phyloP scores from a whole-genome alignment of 768 basidiomycete species.

The Pleurotus pulmonarius region DNA sequence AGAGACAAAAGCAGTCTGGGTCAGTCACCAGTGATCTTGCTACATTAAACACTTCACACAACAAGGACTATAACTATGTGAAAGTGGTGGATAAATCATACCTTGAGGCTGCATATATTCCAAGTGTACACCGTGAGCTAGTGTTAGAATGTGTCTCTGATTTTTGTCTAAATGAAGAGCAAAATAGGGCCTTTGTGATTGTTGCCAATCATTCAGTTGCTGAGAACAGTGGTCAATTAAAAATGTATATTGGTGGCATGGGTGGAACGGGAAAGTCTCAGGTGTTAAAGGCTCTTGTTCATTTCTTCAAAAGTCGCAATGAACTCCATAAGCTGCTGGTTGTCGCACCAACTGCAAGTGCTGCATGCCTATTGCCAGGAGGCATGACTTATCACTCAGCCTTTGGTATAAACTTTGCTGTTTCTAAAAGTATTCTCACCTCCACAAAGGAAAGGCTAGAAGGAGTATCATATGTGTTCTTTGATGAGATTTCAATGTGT shows the following conservation, averaged over 20 bases:
- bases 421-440: no score
- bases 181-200: constrained; percentile 26
- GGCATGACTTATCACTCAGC: constrained; percentile 23
- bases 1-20: no score
- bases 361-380: constrained; percentile 18
- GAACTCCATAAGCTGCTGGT: constrained; percentile 22
- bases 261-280: constrained; percentile 30
- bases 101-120: constrained; percentile 13
- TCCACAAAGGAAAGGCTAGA: constrained; percentile 6
- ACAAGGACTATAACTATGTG: neutral
- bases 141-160: neutral
- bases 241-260: constrained; percentile 29
- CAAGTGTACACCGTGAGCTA: neutral
- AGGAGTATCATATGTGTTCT: constrained; percentile 30
- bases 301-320: constrained; percentile 19
- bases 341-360: constrained; percentile 22
- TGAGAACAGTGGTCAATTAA: constrained; percentile 14
- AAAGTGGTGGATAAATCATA: constrained; percentile 20
- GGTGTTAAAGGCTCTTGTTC: constrained; percentile 22
- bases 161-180: constrained; percentile 25
- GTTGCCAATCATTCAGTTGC: constrained; percentile 21
- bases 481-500: constrained; percentile 41
- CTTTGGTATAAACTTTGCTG: constrained; percentile 2
- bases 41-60: no score
- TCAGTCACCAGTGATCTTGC: no score